Conservation (phyloP, 805 yeast genomes). For the Suhomyces pyralidae region DNA sequence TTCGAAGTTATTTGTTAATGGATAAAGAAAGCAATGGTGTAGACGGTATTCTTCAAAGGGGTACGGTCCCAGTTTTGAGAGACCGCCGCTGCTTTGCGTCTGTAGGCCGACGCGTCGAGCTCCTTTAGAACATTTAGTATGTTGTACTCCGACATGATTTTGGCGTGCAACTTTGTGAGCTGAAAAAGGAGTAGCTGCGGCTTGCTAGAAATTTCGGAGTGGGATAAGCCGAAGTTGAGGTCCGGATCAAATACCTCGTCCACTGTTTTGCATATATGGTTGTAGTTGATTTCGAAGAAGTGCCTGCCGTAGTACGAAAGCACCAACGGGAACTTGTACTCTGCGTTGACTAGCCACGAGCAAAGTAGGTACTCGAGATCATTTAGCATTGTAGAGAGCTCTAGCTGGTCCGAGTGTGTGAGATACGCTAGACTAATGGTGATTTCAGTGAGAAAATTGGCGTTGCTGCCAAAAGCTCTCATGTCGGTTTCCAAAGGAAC, state of each 20-base stretch:
- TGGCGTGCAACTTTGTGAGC: constrained; percentile 9
- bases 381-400: background rate
- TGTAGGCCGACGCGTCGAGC: constrained; percentile 2
- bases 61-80: background rate
- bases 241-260: constrained; percentile 8
- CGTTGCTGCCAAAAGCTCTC: background rate
- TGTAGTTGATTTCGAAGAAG: constrained; percentile 16
- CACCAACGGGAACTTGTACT: constrained; percentile 20
- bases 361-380: constrained; percentile 17
- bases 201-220: background rate
- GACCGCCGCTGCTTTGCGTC: background rate
- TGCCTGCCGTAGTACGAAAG: constrained; percentile 24
- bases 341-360: constrained; percentile 20
- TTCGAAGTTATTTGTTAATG: background rate
- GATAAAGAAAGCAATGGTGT: background rate
- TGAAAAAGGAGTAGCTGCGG: constrained; percentile 2
- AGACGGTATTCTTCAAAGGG: background rate
- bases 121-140: constrained; percentile 8
- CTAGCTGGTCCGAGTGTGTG: background rate
- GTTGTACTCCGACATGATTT: constrained; percentile 8
- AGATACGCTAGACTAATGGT: constrained; percentile 1
- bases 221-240: background rate
- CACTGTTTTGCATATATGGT: constrained; percentile 6
- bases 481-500: constrained; percentile 3
- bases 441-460: background rate